These are phyloP conservation scores for Somion occarium DNA, from an alignment of 1,284 basidiomycete genomes.

Conservation along the genomic window DNA sequence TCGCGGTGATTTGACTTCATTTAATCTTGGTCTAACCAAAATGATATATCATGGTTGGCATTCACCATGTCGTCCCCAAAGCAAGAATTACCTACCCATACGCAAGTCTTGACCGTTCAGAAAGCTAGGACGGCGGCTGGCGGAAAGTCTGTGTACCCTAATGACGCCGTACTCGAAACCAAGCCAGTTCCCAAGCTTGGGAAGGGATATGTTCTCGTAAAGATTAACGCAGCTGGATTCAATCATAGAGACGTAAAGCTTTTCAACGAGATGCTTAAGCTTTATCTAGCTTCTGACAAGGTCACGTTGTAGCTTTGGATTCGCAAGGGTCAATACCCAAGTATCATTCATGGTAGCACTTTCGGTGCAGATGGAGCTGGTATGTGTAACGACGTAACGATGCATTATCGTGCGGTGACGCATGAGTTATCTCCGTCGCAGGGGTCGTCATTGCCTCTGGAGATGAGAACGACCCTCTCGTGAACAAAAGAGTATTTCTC, in stretches of 20 bases:
- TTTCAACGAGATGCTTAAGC: background rate
- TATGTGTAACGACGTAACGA: constrained; percentile 23
- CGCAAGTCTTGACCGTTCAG: constrained; percentile 35
- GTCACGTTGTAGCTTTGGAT: constrained; percentile 63
- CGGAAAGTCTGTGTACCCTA: constrained; percentile 9
- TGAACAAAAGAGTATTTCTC: constrained; percentile 71
- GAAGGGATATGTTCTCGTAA: constrained; percentile 57
- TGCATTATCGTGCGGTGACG: background rate
- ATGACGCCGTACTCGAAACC: constrained; percentile 51
- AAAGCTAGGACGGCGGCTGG: background rate
- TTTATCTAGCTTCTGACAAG: background rate
- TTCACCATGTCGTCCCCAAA: background rate
- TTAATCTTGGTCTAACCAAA: no score
- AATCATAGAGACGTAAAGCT: constrained; percentile 74
- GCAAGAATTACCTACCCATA: constrained; percentile 16
- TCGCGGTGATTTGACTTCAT: background rate
- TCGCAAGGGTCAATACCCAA: constrained; percentile 66
- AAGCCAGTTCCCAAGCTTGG: constrained; percentile 45
- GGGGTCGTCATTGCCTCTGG: constrained; percentile 59
- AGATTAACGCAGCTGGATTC: constrained; percentile 66
- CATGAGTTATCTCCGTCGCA: constrained; percentile 21
- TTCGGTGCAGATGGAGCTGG: constrained; percentile 77
- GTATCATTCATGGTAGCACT: constrained; percentile 52
- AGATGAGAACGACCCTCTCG: constrained; percentile 46
- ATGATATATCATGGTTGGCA: no score